Evolutionary conservation across 306 rosid genomes (phyloP), one percentile per base, ranked within the genome.

Genomic region (Castanospermum australe): DNA sequence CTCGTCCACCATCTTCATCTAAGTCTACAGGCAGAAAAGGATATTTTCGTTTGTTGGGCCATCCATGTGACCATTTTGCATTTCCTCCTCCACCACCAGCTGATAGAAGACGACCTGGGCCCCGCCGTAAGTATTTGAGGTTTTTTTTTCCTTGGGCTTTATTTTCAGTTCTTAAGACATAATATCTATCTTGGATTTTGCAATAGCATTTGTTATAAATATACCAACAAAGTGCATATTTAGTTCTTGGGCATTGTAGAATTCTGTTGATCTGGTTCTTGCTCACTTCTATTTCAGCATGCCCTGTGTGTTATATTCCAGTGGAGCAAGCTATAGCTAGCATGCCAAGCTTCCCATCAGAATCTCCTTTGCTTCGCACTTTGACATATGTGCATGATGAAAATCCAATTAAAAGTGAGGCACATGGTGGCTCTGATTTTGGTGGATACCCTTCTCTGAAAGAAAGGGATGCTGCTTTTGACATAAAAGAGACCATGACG

Each of bases 301-400:
- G 99, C 59, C 96, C 95, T 33, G 99, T 95, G 50, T 95, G 99
- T 81, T 95, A 95, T 82, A 72, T 95, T 68, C 96, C 97, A 8
- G 92, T 87, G 83, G 91, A 88, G 79, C 89, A 88, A 69, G 99
- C 99, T 68, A 87, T 90, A 54, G 92, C 92, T 78, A 90, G 90
- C 81, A 95, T 92, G 99, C 99, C 99, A 63, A 88, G 75, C 39
- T 87, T 75, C 17, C 86, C 96, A 75, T 90, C 97, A 68, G 82
- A 38, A 51, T 92, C 98, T 81, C 97, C 96, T 6, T 82, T 91
- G 57, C 87, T 95, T 45, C 92, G 42, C 60, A 77, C 76, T 87
- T 88, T 92, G 87, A 81, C 92, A n/a, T 92, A 95, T 85, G 89
- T 83, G 30, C 90, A 82, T 52, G 90, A 92, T 36, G 90, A 87